Evolutionary conservation across 805 yeast species (phyloP).

Genomic region (Metschnikowia noctiluminum): DNA sequence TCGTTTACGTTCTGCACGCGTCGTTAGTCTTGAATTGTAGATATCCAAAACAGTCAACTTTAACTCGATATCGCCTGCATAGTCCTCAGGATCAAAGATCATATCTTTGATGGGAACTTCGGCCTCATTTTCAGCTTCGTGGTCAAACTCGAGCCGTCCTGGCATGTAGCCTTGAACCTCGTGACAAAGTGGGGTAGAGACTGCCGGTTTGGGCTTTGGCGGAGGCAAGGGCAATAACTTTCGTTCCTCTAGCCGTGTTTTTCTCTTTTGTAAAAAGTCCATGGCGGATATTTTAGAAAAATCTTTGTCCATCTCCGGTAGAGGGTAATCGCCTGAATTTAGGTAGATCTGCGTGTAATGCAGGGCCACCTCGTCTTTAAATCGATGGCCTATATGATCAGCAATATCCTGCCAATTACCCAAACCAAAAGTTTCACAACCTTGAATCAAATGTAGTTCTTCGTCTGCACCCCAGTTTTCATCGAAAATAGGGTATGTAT

Average conservation of each 20-base stretch:
- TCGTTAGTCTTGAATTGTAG: slow-evolving; percentile 82
- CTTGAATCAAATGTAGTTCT: slow-evolving; percentile 82
- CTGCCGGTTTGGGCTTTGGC: slow-evolving; percentile 82
- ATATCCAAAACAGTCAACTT: slow-evolving; percentile 85
- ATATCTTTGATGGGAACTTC: slow-evolving; percentile 92
- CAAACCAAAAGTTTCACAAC: slow-evolving; percentile 84
- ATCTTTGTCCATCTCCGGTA: slow-evolving; percentile 79
- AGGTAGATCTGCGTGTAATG: slow-evolving; percentile 78
- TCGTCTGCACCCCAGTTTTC: slow-evolving; percentile 99
- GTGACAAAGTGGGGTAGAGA: slow-evolving; percentile 94
- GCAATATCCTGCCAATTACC: slow-evolving; percentile 99
- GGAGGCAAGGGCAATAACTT: slow-evolving; percentile 71
- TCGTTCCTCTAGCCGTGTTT: slow-evolving; percentile 66
- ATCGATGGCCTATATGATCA: slow-evolving; percentile 89
- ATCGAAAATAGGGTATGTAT: slow-evolving; percentile 87
- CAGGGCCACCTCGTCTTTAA: slow-evolving; percentile 84
- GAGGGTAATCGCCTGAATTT: slow-evolving; percentile 70
- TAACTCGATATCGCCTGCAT: slow-evolving; percentile 81
- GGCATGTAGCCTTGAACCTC: slow-evolving; percentile 99
- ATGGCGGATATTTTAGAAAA: slow-evolving; percentile 60
- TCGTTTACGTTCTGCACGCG: slow-evolving; percentile 92
- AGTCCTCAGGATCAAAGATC: slow-evolving; percentile 93
- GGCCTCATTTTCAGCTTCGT: slow-evolving; percentile 95
- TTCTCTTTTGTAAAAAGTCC: slow-evolving; percentile 66
- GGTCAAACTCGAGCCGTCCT: slow-evolving; percentile 94